These are phyloP conservation scores for Imleria badia DNA, from an alignment of 768 basidiomycete genomes.

Conservation along the genomic window DNA sequence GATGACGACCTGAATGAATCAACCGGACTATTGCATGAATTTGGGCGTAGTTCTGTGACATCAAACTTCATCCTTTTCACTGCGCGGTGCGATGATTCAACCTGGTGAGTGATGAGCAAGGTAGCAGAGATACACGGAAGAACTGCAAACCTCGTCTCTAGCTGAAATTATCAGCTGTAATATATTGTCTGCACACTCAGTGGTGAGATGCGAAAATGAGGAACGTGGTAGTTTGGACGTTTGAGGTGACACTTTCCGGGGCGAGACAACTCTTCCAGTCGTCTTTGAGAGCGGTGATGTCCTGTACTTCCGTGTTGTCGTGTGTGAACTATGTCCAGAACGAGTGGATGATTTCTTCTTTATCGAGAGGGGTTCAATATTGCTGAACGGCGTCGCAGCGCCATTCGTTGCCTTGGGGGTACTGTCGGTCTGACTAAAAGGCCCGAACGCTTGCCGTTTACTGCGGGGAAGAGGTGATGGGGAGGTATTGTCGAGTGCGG, in stretches of 20 bases:
- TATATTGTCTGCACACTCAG: constrained; percentile 46
- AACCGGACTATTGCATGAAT: constrained; percentile 22
- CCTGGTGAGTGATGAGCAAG: constrained; percentile 38
- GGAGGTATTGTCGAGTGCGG: constrained; percentile 30
- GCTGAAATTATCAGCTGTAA: constrained; percentile 52
- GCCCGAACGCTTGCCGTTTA: constrained; percentile 65
- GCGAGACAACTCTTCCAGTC: constrained; percentile 44
- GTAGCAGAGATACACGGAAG: neutral
- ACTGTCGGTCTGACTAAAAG: constrained; percentile 49
- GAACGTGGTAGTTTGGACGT: constrained; percentile 35
- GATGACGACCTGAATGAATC: constrained; percentile 50
- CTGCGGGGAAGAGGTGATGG: constrained; percentile 65
- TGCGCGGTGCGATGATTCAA: constrained; percentile 66
- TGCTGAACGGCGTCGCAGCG: constrained; percentile 37
- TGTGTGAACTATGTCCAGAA: constrained; percentile 38
- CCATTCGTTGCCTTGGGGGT: constrained; percentile 47
- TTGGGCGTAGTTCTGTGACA: constrained; percentile 42
- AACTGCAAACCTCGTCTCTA: constrained; percentile 57
- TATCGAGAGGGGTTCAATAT: constrained; percentile 77
- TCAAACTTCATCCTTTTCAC: constrained; percentile 78
- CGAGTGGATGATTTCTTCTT: constrained; percentile 79
- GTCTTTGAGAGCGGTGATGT: constrained; percentile 54
- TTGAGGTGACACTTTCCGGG: constrained; percentile 57
- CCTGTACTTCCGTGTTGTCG: constrained; percentile 39
- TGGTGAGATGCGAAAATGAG: constrained; percentile 24